These are phyloP conservation scores for Akanthomyces dipterigenus DNA, from an alignment of 2,329 filamentous ascomycete species.

Conservation along the genomic window DNA sequence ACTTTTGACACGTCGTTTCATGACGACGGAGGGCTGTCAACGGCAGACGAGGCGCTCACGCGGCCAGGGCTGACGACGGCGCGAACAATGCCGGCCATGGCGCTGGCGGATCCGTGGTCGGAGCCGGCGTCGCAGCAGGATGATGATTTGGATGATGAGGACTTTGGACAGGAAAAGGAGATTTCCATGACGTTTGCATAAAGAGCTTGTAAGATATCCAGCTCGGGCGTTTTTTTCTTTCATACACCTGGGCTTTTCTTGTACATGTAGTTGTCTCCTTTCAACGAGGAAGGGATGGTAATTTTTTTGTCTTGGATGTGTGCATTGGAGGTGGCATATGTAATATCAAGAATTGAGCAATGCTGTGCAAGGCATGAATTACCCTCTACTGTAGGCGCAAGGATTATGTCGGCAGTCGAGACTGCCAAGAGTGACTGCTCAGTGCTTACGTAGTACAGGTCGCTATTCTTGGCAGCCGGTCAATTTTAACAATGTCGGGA, in stretches of 20 bases:
- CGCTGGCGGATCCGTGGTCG: conserved; percentile 57
- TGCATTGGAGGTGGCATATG: background rate
- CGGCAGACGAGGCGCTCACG: conserved; percentile 24
- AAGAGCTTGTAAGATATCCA: conserved; percentile 1
- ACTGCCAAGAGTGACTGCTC: too few relatives aligned
- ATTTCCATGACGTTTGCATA: conserved; percentile 78
- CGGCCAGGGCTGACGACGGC: conserved; percentile 29
- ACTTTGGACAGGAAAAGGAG: conserved; percentile 66
- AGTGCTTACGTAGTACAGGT: too few relatives aligned
- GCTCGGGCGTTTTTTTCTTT: conserved; percentile 5
- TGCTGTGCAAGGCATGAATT: background rate
- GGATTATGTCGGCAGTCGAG: too few relatives aligned
- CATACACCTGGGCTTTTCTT: background rate
- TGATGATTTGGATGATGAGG: conserved; percentile 53
- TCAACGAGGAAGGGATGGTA: background rate
- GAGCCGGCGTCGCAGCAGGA: background rate
- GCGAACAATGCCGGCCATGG: conserved; percentile 44
- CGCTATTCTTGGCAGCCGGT: too few relatives aligned
- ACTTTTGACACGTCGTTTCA: conserved; percentile 61
- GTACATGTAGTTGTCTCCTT: background rate
- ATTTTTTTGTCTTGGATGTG: background rate
- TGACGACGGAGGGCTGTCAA: conserved; percentile 27
- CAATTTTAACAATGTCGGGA: too few relatives aligned
- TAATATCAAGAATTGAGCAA: background rate
- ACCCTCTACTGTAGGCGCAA: background rate